These are phyloP conservation scores for Salvia hispanica DNA, from an alignment of 257 asterid genomes.

Conservation along the genomic window DNA sequence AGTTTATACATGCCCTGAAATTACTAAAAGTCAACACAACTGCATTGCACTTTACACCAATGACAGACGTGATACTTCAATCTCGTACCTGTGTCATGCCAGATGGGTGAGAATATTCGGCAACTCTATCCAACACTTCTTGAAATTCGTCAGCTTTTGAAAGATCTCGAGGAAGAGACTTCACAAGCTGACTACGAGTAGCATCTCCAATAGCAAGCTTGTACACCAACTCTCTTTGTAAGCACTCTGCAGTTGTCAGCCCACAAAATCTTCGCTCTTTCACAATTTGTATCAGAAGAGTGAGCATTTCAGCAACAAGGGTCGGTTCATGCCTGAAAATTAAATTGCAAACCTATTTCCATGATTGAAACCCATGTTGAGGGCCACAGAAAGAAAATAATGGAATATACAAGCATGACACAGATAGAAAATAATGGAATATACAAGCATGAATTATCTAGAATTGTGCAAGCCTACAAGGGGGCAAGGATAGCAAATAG, in stretches of 20 bases:
- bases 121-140: slow-evolving; percentile 73
- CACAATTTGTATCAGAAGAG: slow-evolving; percentile 82
- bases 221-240: slow-evolving; percentile 80
- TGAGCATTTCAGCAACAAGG: slow-evolving; percentile 83
- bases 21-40: slow-evolving; percentile 31
- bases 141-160: slow-evolving; percentile 77
- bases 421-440: too few species aligned
- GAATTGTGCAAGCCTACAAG: not conserved
- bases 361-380: slow-evolving; percentile 20
- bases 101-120: slow-evolving; percentile 88
- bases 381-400: not conserved
- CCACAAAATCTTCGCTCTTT: slow-evolving; percentile 95
- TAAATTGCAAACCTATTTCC: slow-evolving; percentile 20
- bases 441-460: slow-evolving; percentile 18
- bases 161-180: slow-evolving; percentile 88
- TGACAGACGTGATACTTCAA: not conserved
- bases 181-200: slow-evolving; percentile 91
- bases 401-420: slow-evolving; percentile 17
- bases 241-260: slow-evolving; percentile 70
- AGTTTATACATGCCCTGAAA: slow-evolving; percentile 89
- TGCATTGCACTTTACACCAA: slow-evolving; percentile 7
- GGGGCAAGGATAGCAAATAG: not conserved
- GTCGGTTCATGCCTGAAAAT: slow-evolving; percentile 80
- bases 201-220: slow-evolving; percentile 85
- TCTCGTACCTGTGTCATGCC: slow-evolving; percentile 90